Percentiles rank a stretch among this genome's conserved stretches.
These are phyloP conservation scores for Sclerotinia borealis DNA, from an alignment of 2,329 filamentous ascomycete genomes.

Conservation along the genomic window DNA sequence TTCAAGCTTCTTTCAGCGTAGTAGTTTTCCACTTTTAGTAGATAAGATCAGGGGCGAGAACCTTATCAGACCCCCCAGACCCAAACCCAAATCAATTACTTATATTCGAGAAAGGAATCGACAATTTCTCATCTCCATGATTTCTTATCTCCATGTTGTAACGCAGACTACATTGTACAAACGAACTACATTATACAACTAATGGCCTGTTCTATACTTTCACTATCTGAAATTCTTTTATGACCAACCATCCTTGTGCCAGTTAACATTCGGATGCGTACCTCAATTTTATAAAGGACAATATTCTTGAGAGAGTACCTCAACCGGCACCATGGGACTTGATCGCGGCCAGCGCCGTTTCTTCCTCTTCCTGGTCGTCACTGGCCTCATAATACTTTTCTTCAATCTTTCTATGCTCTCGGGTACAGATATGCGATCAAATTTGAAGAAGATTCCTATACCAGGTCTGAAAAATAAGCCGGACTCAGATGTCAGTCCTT, in stretches of 20 bases:
- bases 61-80: background rate
- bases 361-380: slow-evolving; percentile 21
- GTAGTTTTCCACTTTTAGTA: background rate
- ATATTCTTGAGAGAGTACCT: background rate
- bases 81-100: background rate
- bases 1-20: background rate
- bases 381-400: slow-evolving; percentile 24
- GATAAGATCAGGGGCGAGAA: background rate
- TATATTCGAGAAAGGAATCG: background rate
- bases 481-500: slow-evolving; percentile 18
- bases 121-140: background rate
- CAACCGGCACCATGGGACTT: slow-evolving; percentile 20
- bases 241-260: background rate
- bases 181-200: background rate
- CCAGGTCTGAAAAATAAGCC: slow-evolving; percentile 15
- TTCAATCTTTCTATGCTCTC: slow-evolving; percentile 27
- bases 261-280: background rate
- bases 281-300: background rate
- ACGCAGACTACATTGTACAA: background rate
- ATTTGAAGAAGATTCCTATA: slow-evolving; percentile 24
- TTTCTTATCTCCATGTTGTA: background rate
- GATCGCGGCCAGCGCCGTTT: slow-evolving; percentile 24
- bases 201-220: background rate
- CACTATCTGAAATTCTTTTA: background rate
- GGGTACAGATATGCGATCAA: slow-evolving; percentile 24